Conservation (phyloP, 2,329 filamentous ascomycete genomes). For the Pyrenochaeta sp. region DNA sequence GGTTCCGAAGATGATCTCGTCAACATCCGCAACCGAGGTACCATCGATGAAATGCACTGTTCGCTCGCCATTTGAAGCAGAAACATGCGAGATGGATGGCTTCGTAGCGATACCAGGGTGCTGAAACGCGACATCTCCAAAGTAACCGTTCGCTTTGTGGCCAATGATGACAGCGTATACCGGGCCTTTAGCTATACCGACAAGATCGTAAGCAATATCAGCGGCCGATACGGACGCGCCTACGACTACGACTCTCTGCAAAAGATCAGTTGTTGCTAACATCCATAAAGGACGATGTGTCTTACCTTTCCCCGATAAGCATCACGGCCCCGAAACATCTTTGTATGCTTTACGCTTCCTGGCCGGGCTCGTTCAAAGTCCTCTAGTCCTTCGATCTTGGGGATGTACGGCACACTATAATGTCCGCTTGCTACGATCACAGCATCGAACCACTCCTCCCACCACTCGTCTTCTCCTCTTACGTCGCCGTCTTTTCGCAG, state of each 20-base stretch:
- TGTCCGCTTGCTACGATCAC: slow-evolving; percentile 69
- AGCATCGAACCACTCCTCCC: slow-evolving; percentile 69
- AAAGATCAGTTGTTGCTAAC: slow-evolving; percentile 1
- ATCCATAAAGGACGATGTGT: no score
- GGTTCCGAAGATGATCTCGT: slow-evolving; percentile 72
- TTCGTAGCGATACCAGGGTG: slow-evolving; percentile 62
- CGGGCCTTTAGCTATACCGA: slow-evolving; percentile 56
- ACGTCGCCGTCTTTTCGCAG: slow-evolving; percentile 53
- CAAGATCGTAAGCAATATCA: slow-evolving; percentile 66
- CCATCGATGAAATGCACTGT: slow-evolving; percentile 67
- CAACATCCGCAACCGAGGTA: slow-evolving; percentile 61
- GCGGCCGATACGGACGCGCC: slow-evolving; percentile 71
- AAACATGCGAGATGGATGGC: slow-evolving; percentile 60
- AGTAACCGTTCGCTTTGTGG: slow-evolving; percentile 63
- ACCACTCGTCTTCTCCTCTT: slow-evolving; percentile 64
- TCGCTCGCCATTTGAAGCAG: slow-evolving; percentile 40
- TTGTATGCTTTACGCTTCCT: slow-evolving; percentile 64
- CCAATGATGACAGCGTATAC: slow-evolving; percentile 64
- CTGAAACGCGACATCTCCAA: slow-evolving; percentile 67
- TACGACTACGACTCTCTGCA: slow-evolving; percentile 66
- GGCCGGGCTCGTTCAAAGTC: slow-evolving; percentile 57
- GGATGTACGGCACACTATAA: slow-evolving; percentile 67
- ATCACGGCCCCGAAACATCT: slow-evolving; percentile 61
- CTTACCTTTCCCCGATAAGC: slow-evolving; percentile 57
- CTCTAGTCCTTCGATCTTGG: slow-evolving; percentile 59